These are phyloP conservation scores for Entamoeba invadens DNA, from an alignment of 208 protist genomes.

Conservation along the genomic window DNA sequence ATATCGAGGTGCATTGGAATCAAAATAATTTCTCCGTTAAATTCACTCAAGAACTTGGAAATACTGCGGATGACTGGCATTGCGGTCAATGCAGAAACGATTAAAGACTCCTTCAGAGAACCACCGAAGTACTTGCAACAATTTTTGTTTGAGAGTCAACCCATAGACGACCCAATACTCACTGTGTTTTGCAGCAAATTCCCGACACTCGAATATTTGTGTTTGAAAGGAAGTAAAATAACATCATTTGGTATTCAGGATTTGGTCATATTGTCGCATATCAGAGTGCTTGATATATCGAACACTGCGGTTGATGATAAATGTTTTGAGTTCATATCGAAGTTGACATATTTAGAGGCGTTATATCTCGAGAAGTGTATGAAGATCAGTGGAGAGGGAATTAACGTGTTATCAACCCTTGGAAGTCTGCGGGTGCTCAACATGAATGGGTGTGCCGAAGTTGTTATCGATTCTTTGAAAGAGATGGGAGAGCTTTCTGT, in stretches of 20 bases:
- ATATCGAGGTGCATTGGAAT: background rate
- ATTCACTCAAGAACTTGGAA: background rate
- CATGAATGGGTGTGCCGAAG: background rate
- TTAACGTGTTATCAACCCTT: background rate
- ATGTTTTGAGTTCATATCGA: background rate
- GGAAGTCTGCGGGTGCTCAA: background rate
- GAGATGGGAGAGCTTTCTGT: background rate
- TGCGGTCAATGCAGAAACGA: background rate
- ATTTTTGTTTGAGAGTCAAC: background rate
- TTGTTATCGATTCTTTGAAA: background rate
- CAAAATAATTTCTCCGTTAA: background rate
- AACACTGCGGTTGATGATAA: background rate
- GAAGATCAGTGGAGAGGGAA: background rate
- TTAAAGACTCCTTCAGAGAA: background rate
- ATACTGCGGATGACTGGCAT: background rate
- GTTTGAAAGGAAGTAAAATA: background rate
- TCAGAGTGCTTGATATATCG: background rate
- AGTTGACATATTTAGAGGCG: background rate
- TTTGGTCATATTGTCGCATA: background rate
- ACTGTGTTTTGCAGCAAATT: background rate
- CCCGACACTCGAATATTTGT: background rate
- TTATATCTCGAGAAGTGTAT: background rate
- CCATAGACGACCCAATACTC: background rate
- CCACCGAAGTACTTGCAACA: background rate
- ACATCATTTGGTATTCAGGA: background rate